Conservation (phyloP, 192 early-diverging fungal species). For the Piromyces sp. region DNA sequence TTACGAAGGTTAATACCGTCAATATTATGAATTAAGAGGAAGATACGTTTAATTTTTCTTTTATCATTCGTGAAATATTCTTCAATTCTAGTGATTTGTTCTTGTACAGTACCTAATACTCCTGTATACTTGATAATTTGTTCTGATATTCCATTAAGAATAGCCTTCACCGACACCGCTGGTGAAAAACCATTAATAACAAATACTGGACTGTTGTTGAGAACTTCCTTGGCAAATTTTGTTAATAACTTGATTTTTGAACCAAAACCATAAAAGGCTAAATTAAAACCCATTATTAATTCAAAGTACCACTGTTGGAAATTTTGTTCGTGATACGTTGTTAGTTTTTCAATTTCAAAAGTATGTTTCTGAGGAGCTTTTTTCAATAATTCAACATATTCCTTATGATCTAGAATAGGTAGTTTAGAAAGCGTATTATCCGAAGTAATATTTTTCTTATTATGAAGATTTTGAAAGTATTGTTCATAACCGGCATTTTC, state of each 20-base stretch:
- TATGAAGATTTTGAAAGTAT: slow-evolving; percentile 61
- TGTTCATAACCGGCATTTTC: slow-evolving; percentile 41
- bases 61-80: slow-evolving; percentile 37
- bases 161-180: slow-evolving; percentile 45
- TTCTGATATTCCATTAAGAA: slow-evolving; percentile 39
- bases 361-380: slow-evolving; percentile 37
- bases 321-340: slow-evolving; percentile 29
- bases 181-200: slow-evolving; percentile 81
- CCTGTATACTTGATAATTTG: slow-evolving; percentile 15
- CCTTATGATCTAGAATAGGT: slow-evolving; percentile 49
- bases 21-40: slow-evolving; percentile 74
- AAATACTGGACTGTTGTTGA: slow-evolving; percentile 41
- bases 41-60: slow-evolving; percentile 30
- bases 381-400: slow-evolving; percentile 37
- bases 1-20: slow-evolving; percentile 61
- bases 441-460: slow-evolving; percentile 39
- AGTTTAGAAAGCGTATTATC: slow-evolving; percentile 74
- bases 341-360: slow-evolving; percentile 30
- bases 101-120: slow-evolving; percentile 29
- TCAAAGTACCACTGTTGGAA: slow-evolving; percentile 87
- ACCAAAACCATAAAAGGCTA: slow-evolving; percentile 84
- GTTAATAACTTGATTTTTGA: slow-evolving; percentile 73
- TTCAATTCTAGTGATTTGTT: slow-evolving; percentile 46
- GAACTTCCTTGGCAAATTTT: slow-evolving; percentile 38
- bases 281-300: slow-evolving; percentile 60